Percentiles rank a stretch among this genome's conserved stretches.
Conservation (phyloP, 2,329 filamentous ascomycete genomes). For the Ascochyta lentis region DNA sequence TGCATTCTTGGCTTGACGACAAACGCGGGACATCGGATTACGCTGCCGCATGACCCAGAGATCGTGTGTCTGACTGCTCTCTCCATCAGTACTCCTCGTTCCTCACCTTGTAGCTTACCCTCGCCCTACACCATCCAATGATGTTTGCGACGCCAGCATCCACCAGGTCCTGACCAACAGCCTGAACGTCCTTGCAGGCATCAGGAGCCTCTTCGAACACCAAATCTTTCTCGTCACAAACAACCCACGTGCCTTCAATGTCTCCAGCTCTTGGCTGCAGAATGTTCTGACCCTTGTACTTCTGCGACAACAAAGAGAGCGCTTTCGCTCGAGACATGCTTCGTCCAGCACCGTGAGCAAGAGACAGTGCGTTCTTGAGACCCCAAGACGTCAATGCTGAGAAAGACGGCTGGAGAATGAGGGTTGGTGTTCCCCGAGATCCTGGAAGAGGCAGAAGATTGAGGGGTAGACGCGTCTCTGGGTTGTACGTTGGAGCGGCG, state of each 20-base stretch:
- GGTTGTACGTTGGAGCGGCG: constrained; percentile 42
- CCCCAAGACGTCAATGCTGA: constrained; percentile 36
- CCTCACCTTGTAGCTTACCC: constrained; percentile 50
- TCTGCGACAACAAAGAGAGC: constrained; percentile 35
- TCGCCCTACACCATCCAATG: constrained; percentile 43
- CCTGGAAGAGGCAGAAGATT: constrained; percentile 46
- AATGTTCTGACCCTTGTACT: constrained; percentile 44
- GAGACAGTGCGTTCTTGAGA: constrained; percentile 42
- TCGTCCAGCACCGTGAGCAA: constrained; percentile 49
- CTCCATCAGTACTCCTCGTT: constrained; percentile 33
- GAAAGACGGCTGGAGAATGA: constrained; percentile 46
- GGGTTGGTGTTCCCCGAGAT: constrained; percentile 48
- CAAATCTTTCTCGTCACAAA: constrained; percentile 49
- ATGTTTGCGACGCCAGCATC: constrained; percentile 40
- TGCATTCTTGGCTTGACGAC: constrained; percentile 6
- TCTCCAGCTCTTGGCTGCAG: constrained; percentile 29
- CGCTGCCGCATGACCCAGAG: not conserved
- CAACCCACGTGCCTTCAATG: constrained; percentile 44
- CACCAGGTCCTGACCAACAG: constrained; percentile 47
- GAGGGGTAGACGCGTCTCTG: constrained; percentile 30
- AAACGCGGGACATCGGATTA: constrained; percentile 2
- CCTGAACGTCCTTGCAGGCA: constrained; percentile 49
- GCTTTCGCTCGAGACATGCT: constrained; percentile 49
- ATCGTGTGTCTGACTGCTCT: not conserved
- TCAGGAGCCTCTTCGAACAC: constrained; percentile 50